A percentile compares a stretch with the other conserved stretches of the same genome.
phyloP scores from a whole-genome alignment of 2,329 filamentous ascomycete species.

The Claviceps digitariae region DNA sequence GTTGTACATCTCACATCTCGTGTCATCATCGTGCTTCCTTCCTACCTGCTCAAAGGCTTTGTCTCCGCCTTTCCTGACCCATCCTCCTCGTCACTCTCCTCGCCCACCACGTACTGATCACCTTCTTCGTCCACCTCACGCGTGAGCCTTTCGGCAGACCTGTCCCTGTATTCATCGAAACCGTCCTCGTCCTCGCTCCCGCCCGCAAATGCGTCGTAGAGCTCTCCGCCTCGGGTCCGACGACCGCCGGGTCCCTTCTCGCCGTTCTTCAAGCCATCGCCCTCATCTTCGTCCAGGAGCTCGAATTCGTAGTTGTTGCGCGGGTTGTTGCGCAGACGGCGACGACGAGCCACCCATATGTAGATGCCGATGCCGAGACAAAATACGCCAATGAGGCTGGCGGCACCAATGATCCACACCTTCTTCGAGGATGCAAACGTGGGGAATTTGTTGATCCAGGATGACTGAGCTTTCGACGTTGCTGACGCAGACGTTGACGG shows the following conservation, averaged over 20 bases:
- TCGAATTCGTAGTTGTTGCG: constrained; percentile 90
- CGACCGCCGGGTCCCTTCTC: constrained; percentile 32
- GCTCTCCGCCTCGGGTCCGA: constrained; percentile 61
- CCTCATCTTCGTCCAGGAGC: constrained; percentile 72
- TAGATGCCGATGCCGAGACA: constrained; percentile 69
- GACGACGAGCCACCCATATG: constrained; percentile 66
- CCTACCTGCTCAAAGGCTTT: constrained; percentile 10
- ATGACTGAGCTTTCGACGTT: constrained; percentile 31
- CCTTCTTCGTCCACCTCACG: constrained; percentile 12
- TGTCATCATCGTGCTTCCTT: constrained; percentile 2
- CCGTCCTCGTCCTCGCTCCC: constrained; percentile 54
- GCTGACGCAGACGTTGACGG: background rate
- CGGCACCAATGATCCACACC: constrained; percentile 87
- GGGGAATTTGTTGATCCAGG: constrained; percentile 76
- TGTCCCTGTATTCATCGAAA: constrained; percentile 29
- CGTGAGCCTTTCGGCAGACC: constrained; percentile 16
- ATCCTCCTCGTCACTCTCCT: constrained; percentile 29
- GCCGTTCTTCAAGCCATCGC: constrained; percentile 36
- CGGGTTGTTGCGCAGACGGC: constrained; percentile 58
- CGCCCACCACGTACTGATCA: constrained; percentile 38
- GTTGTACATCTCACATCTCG: background rate
- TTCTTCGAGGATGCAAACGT: constrained; percentile 78
- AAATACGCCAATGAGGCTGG: constrained; percentile 76
- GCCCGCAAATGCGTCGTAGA: constrained; percentile 95
- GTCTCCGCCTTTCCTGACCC: constrained; percentile 13